Base-by-base conservation (phyloP, 2,329 filamentous ascomycete species). In the Triangularia verruculosa region DNA sequence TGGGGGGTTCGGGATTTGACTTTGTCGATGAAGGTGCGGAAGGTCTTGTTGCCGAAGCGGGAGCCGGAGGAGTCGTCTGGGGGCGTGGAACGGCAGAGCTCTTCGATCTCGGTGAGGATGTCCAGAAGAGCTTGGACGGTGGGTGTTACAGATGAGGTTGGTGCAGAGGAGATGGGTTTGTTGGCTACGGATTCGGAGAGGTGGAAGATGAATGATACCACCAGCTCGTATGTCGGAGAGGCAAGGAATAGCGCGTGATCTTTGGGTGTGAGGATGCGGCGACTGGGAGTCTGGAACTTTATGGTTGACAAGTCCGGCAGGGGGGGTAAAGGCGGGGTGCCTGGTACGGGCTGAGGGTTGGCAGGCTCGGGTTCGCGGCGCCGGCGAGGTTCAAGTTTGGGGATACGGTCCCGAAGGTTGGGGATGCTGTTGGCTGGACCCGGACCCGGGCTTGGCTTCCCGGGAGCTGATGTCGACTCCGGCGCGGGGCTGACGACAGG, bases 31-130 rank as follows among this genome's bases (percentile, higher is more conserved):
- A 96, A 93, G 63, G 85, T 83, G 57, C 92, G 87, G 78, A 99
- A 99, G 1, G 90, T 87, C 69, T 93, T 93, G 78, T 99, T 99
- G 55, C 95, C 96, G 75, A 99, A 99, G 25, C 95, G 86, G 8
- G 93, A 97, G 54, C 93, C 93, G 28, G 87, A 89, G 55, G 93
- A 91, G 67, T 98, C 93, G 69, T 94, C 84, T 0, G 95, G 89
- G 0, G 95, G 95, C 59, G 89, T 88, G 59, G 83, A 78, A 13
- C 82, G 78, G 4, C 96, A 82, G 1, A 94, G 80, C 4, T 79
- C 76, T 60, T 92, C 87, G 8, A 90, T 86, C 61, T 88, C 83
- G 32, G 89, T 83, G 11, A 99, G 82, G 20, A 97, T 86, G 15
- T 76, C 73, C 43, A 96, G 75, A 30, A 98, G 85, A 13, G 84